A percentile compares a stretch with the other conserved stretches of the same genome.
These are phyloP conservation scores for Lichtheimia ornata DNA, from an alignment of 371 early-diverging fungal genomes.

Conservation along the genomic window DNA sequence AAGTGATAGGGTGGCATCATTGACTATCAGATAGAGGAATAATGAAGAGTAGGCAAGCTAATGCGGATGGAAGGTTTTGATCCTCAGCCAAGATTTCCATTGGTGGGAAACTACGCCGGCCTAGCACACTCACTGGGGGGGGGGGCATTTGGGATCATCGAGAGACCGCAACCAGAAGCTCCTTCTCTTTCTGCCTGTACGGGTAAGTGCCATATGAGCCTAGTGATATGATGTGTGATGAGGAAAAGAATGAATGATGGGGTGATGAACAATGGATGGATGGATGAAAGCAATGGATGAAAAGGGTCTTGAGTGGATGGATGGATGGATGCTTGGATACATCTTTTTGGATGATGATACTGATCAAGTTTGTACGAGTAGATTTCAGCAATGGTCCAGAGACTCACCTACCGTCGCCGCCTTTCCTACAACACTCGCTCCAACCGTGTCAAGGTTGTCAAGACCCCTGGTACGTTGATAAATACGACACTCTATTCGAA, in stretches of 20 bases:
- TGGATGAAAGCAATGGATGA: constrained; percentile 6
- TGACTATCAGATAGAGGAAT: no score
- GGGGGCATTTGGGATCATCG: not conserved
- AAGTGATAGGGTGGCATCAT: no score
- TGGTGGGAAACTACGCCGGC: no score
- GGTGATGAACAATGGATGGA: constrained; percentile 10
- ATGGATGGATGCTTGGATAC: not conserved
- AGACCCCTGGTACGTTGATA: constrained; percentile 86
- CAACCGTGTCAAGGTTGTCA: constrained; percentile 93
- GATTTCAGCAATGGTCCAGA: constrained; percentile 73
- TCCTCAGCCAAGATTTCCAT: no score
- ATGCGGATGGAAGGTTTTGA: no score
- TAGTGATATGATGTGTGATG: not conserved
- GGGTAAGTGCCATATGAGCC: constrained; percentile 4
- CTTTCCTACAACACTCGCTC: constrained; percentile 98
- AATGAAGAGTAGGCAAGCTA: no score
- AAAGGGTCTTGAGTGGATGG: not conserved
- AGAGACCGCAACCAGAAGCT: constrained; percentile 4
- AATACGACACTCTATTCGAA: not conserved
- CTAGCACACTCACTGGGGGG: no score
- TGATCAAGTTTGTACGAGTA: constrained; percentile 2
- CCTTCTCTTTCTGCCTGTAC: constrained; percentile 10
- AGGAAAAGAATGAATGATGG: not conserved
- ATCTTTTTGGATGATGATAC: not conserved
- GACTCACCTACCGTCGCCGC: constrained; percentile 96